These are phyloP conservation scores for Auriscalpium vulgare DNA, from an alignment of 768 basidiomycete genomes.

Conservation along the genomic window DNA sequence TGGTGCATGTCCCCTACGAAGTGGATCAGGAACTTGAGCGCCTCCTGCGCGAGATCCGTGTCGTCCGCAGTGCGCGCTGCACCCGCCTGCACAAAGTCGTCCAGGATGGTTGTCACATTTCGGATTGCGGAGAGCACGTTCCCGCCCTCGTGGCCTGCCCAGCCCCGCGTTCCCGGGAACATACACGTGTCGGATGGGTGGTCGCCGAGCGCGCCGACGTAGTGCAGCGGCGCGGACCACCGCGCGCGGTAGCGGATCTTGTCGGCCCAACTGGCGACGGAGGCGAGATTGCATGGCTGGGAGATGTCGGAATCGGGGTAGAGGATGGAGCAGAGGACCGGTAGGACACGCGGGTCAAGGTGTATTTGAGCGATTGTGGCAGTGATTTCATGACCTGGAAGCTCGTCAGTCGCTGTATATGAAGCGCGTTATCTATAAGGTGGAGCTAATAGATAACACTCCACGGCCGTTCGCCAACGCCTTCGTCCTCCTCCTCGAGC, in stretches of 20 bases:
- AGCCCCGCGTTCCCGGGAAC: slow-evolving; percentile 72
- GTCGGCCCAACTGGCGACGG: slow-evolving; percentile 89
- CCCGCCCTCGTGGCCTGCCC: slow-evolving; percentile 44
- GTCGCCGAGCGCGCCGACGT: slow-evolving; percentile 67
- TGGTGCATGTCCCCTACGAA: slow-evolving; percentile 91
- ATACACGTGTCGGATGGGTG: slow-evolving; percentile 67
- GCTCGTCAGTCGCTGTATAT: too few species aligned
- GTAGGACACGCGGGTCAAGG: slow-evolving; percentile 64
- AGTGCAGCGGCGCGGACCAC: slow-evolving; percentile 73
- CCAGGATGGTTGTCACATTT: slow-evolving; percentile 64
- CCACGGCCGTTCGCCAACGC: too few species aligned
- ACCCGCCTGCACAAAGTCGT: slow-evolving; percentile 32
- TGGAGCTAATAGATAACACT: too few species aligned
- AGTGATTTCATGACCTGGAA: slow-evolving; percentile 78
- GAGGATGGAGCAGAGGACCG: slow-evolving; percentile 65
- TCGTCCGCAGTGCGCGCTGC: slow-evolving; percentile 12
- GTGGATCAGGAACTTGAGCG: slow-evolving; percentile 89
- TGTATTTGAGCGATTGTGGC: slow-evolving; percentile 94
- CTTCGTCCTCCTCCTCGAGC: too few species aligned
- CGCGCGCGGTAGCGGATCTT: slow-evolving; percentile 39
- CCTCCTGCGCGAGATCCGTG: slow-evolving; percentile 52
- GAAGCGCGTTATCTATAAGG: too few species aligned
- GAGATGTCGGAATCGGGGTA: slow-evolving; percentile 26
- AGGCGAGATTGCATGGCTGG: slow-evolving; percentile 65
- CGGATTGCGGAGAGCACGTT: slow-evolving; percentile 76